Evolutionary conservation across 805 yeast genomes (phyloP), one percentile per base, ranked within the genome.

Genomic region (Kodamaea kakaduensis): DNA sequence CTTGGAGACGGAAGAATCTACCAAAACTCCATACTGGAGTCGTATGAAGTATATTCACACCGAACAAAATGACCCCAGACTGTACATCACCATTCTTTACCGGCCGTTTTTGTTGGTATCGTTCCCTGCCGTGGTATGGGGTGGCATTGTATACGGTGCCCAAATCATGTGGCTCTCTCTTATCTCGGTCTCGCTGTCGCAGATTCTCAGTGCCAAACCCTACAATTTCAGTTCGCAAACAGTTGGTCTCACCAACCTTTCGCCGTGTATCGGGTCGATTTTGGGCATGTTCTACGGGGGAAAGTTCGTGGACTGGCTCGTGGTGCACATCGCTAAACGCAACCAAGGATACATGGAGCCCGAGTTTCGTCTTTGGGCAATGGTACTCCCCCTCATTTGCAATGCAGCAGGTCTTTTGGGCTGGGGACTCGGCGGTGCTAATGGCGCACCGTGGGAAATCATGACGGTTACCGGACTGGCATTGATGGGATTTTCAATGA

Each of bases 111-210:
- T 55, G 21, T 47, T 50, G 44, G 50, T 49, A 27, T 51, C 46
- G 6, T 59, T 71, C 31, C 76, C 77, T 1, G 69, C 71, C 5
- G 56, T 71, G 17, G 48, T 69, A 12, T 70, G 70, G 69, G 64
- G 70, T 30, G 73, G 75, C 5, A 34, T 69, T 15, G 61, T 66
- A 13, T 70, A 71, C 40, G 76, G 75, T 6, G 63, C 69, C 13
- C 73, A 68, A 43, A 68, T 70, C 58, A 66, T 69, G 73, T 69
- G 75, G 73, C 51, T 69, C n/a, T 61, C 73, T 1, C 52, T 71
- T 26, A 50, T 70, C 32, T 58, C 63, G 12, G 61, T 64, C 26
- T 67, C 77, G 2, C 73, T 69, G 44, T 56, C 73, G 1, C 56
- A 53, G 32, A 51, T 69, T 16, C 67, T 57, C 39, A 32, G 59